Evolutionary conservation across 2,329 filamentous ascomycete species (phyloP), one percentile per base, ranked within the genome.

Genomic region (Fusarium nurragi): DNA sequence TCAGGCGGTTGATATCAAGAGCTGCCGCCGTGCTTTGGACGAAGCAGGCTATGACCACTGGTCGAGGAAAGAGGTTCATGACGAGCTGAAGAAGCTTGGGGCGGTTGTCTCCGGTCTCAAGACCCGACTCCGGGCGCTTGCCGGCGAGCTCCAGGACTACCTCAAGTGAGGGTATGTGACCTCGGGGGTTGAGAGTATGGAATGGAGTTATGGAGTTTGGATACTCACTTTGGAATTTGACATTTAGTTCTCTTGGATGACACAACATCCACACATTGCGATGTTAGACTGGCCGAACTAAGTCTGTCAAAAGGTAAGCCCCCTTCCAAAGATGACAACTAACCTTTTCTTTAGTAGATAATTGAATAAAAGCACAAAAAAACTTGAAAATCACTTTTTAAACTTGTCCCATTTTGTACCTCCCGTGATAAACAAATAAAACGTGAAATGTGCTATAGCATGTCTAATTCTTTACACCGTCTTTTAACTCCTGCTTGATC

Each of bases 401-500:
- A 38, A 50, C 22, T 54, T 36, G 28, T 36, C 44, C 46, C 38
- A 40, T 49, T 39, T 38, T 50, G 26, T 49, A 43, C 43, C 57
- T 40, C 30, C 51, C 43, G 21, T 57, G 54, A 61, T 53, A 30
- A 54, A 67, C 47, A 67, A 68, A 67, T 45, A 65, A 67, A 68
- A 65, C 47, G 40, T 61, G 40, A 62, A 65, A 67, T 65, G 40
- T 65, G 64, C 51, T 58, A 67, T 58, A 48, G 43, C 64, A 53
- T 39, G 46, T 67, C 64, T 67, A 67, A 43, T 60, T 62, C 60
- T 58, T 68, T 73, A 72, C 68, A 80, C 66, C 62, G 55, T 80
- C 75, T 70, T 78, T 81, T 80, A 90, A 85, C 80, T 90, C 86
- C 43, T 78, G 77, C 78, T 90, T 90, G 65, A 90, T 87, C 70